phyloP scores from a whole-genome alignment of 768 basidiomycete genomes.

The Baorangia bicolor region DNA sequence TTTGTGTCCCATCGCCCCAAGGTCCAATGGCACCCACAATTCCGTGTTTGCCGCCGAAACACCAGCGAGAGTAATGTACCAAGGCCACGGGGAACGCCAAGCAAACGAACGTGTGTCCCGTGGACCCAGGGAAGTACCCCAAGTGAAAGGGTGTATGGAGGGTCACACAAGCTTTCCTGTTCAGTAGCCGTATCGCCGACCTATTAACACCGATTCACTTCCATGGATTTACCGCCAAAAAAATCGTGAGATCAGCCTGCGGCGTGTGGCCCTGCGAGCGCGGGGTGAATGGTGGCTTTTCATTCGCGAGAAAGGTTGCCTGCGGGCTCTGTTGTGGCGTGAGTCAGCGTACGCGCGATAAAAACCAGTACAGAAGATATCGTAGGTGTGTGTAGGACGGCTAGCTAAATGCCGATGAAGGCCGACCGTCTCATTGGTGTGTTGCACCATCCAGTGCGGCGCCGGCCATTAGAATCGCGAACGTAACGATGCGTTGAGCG shows the following conservation, averaged over 20 bases:
- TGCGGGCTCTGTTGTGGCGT: neutral
- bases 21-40: neutral
- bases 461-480: neutral
- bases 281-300: neutral
- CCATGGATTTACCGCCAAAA: constrained; percentile 20
- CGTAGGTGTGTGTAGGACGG: neutral
- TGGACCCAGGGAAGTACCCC: constrained; percentile 1
- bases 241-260: constrained; percentile 20
- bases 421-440: neutral
- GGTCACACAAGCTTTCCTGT: constrained; percentile 3
- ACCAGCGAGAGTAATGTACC: neutral
- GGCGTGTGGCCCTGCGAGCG: neutral
- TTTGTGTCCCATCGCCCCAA: neutral
- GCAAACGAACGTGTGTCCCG: constrained; percentile 7
- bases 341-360: neutral
- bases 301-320: neutral
- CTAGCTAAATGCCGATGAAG: neutral
- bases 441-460: constrained; percentile 4
- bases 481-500: constrained; percentile 10
- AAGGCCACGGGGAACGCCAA: constrained; percentile 4
- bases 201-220: constrained; percentile 14
- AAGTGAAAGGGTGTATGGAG: neutral
- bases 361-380: neutral
- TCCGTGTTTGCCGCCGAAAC: neutral
- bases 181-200: constrained; percentile 20